Conservation (phyloP, 345 rosid species). For the Gossypium anomalum region DNA sequence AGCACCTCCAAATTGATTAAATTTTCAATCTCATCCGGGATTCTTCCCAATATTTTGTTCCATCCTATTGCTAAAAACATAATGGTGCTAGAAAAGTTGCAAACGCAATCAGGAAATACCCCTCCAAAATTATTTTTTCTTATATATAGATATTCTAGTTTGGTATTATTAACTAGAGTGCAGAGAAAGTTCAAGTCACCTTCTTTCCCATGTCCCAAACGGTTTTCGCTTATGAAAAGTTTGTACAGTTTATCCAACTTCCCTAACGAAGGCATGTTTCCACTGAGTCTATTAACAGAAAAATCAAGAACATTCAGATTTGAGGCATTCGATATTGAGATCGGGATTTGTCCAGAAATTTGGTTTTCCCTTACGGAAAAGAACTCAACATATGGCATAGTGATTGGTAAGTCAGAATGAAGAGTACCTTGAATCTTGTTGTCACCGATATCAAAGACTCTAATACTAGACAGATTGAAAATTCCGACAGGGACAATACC, state of each 20-base stretch:
- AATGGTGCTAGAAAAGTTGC: conserved; percentile 19
- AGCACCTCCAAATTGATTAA: not conserved
- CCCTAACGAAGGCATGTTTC: conserved; percentile 4
- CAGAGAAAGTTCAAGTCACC: conserved; percentile 9
- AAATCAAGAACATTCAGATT: not conserved
- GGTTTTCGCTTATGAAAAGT: not conserved
- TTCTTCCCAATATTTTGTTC: conserved; percentile 15
- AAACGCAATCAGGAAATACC: conserved; percentile 5
- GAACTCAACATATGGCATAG: not conserved
- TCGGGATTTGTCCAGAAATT: not conserved
- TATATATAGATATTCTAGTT: not conserved
- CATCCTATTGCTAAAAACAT: fast-evolving
- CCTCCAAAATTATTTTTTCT: conserved; percentile 15
- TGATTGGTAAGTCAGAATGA: not conserved
- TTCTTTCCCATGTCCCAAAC: not conserved
- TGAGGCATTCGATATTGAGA: conserved; percentile 12
- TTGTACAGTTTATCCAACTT: not conserved
- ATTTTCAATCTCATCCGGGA: conserved; percentile 11
- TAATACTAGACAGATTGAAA: conserved; percentile 8
- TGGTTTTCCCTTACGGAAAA: not conserved
- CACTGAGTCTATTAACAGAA: not conserved
- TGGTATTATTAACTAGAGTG: not conserved
- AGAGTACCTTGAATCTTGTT: conserved; percentile 8
- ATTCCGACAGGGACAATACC: not conserved
- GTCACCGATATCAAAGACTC: not conserved